Evolutionary conservation across 768 basidiomycete species (phyloP), one percentile per base, ranked within the genome.

Genomic region (Mycena latifolia): DNA sequence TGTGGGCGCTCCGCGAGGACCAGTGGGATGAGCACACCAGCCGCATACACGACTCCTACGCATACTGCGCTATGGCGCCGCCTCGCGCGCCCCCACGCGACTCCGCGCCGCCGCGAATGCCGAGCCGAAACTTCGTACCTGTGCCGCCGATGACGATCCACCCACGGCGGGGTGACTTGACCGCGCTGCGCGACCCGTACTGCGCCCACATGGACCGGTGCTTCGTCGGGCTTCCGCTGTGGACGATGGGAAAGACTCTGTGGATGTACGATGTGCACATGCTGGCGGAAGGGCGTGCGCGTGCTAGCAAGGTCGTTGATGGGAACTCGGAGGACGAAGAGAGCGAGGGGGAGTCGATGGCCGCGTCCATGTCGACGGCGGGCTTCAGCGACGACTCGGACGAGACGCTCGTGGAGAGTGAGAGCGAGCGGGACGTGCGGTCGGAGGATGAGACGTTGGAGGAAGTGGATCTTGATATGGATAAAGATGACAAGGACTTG

Each of bases 171-270:
- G 91, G 91, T 7, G 90, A 92, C 67, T 76, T 92, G 27, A 74
- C 80, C 0, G 81, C 88, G 2, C 75, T 91, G 41, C 84, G 85
- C 28, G 89, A 92, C 70, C 85, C 87, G 3, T 86, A 85, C 71
- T 82, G 82, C 53, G 81, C 78, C 64, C 79, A 86, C 55, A 80
- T 89, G 54, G 91, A 92, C 73, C 85, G 85, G 14, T 86, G 79
- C 67, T 89, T 91, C 69, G 82, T 82, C 63, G 78, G 75, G 35
- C 79, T 88, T 70, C 85, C 88, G 5, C 73, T 87, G 51, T 91
- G 89, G 86, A 91, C 90, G 22, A 86, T 92, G 72, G 77, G 81
- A 47, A 92, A 92, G 79, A 84, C 82, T 43, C 69, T 91, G n/a
- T 92, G 87, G 80, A 81, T 88, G 75, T 84, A 84, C 66, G 87